Evolutionary conservation across 768 basidiomycete genomes (phyloP).

Genomic region (Multifurca ochricompacta): DNA sequence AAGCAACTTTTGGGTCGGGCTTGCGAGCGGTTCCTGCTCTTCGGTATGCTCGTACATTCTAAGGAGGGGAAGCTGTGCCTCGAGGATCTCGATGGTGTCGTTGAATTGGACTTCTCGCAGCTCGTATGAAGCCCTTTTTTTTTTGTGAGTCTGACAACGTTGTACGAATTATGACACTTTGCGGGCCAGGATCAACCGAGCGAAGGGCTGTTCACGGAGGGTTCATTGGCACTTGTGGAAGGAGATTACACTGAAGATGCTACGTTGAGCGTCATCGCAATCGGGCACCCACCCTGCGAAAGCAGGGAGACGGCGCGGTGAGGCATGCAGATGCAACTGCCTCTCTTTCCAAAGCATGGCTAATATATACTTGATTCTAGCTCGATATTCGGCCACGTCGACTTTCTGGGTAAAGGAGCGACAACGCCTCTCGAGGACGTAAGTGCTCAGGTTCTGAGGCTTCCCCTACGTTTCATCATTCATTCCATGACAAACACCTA

Average conservation of each 20-base stretch:
- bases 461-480: background rate
- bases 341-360: background rate
- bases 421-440: conserved; percentile 90
- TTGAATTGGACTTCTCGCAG: conserved; percentile 81
- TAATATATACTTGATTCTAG: conserved; percentile 34
- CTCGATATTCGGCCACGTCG: conserved; percentile 92
- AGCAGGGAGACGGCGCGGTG: conserved; percentile 76
- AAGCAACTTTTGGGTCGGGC: conserved; percentile 91
- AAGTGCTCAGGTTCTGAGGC: conserved; percentile 23
- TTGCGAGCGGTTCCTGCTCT: conserved; percentile 82
- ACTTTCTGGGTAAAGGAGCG: conserved; percentile 92
- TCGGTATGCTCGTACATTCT: conserved; percentile 86
- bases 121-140: conserved; percentile 45
- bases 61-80: conserved; percentile 88
- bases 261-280: conserved; percentile 80
- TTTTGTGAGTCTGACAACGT: background rate
- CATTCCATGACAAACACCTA: background rate
- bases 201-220: conserved; percentile 94
- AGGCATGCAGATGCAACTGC: conserved; percentile 21
- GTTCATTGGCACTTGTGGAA: conserved; percentile 90
- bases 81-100: conserved; percentile 89
- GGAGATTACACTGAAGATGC: conserved; percentile 95
- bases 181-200: conserved; percentile 69
- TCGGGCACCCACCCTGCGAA: conserved; percentile 97
- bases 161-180: background rate